A percentile compares a stretch with the other conserved stretches of the same genome.
Evolutionary conservation across 2,329 filamentous ascomycete genomes (phyloP).

Genomic region (Basipetospora chlamydospora): DNA sequence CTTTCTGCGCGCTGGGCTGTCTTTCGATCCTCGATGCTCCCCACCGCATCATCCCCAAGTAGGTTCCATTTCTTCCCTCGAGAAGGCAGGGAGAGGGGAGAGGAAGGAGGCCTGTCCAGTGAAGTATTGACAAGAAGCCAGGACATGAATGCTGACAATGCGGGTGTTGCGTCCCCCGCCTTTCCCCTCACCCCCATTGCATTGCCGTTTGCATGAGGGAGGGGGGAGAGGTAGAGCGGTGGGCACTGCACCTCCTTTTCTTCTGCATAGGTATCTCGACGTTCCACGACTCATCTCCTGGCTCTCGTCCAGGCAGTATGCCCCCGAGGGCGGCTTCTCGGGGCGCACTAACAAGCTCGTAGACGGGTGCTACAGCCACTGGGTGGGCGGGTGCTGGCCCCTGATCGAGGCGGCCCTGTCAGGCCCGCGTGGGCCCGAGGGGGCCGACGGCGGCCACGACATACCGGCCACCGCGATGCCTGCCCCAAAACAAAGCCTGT

Average conservation of each 20-base stretch:
- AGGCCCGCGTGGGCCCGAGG: conserved; percentile 21
- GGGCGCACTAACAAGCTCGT: conserved; percentile 96
- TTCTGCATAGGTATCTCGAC: conserved; percentile 50
- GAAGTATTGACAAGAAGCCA: conserved; percentile 20
- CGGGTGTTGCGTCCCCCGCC: no score
- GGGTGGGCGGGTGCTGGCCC: conserved; percentile 92
- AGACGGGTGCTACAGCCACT: conserved; percentile 96
- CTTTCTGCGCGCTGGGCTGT: conserved; percentile 84
- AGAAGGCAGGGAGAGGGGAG: no score
- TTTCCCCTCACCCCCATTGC: no score
- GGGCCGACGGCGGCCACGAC: not conserved
- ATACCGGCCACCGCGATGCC: conserved; percentile 7
- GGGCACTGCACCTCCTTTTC: not conserved
- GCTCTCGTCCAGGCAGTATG: conserved; percentile 79
- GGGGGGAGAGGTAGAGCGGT: no score
- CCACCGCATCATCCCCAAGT: conserved; percentile 57
- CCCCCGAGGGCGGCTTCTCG: conserved; percentile 82
- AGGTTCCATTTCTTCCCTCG: no score
- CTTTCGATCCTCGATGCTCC: conserved; percentile 75
- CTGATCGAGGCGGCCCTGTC: conserved; percentile 67
- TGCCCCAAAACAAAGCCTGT: conserved; percentile 36
- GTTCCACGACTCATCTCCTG: conserved; percentile 66
- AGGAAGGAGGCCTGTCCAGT: no score
- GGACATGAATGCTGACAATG: no score
- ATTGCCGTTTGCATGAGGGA: no score